phyloP scores from a whole-genome alignment of 2,329 filamentous ascomycete genomes.

The Botrytis cinerea region DNA sequence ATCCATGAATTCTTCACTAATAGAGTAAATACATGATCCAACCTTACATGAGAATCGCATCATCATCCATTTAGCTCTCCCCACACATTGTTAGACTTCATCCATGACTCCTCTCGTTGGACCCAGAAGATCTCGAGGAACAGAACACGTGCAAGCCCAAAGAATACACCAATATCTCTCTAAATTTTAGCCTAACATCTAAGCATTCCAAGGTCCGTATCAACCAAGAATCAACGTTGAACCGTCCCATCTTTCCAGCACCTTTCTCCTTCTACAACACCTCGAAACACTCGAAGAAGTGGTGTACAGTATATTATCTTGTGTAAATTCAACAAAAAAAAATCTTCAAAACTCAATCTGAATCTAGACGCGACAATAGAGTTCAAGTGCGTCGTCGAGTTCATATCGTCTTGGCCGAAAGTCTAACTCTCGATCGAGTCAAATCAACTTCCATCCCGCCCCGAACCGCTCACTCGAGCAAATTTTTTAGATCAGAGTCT shows the following conservation, averaged over 20 bases:
- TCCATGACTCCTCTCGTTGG: not conserved
- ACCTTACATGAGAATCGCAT: slow-evolving; percentile 14
- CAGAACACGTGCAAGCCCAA: slow-evolving; percentile 2
- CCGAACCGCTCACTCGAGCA: not conserved
- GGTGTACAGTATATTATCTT: not conserved
- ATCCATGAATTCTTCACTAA: slow-evolving; percentile 13
- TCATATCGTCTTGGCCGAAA: not conserved
- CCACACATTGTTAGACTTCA: slow-evolving; percentile 12
- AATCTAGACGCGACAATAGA: not conserved
- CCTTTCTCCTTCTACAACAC: not conserved
- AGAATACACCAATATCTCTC: not conserved
- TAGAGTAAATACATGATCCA: not conserved
- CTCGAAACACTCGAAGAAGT: not conserved
- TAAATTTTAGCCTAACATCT: not conserved
- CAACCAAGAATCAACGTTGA: not conserved
- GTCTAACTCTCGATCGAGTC: not conserved
- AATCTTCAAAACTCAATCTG: not conserved
- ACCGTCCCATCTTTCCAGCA: not conserved
- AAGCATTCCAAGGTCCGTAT: not conserved
- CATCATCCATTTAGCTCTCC: slow-evolving; percentile 3
- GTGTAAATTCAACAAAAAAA: not conserved
- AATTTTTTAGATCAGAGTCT: not conserved
- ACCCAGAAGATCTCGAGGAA: not conserved
- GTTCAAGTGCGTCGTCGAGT: not conserved
- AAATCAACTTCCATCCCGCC: not conserved